Conservation (phyloP, 768 basidiomycete species). For the Phylloporus rhodoxanthus region DNA sequence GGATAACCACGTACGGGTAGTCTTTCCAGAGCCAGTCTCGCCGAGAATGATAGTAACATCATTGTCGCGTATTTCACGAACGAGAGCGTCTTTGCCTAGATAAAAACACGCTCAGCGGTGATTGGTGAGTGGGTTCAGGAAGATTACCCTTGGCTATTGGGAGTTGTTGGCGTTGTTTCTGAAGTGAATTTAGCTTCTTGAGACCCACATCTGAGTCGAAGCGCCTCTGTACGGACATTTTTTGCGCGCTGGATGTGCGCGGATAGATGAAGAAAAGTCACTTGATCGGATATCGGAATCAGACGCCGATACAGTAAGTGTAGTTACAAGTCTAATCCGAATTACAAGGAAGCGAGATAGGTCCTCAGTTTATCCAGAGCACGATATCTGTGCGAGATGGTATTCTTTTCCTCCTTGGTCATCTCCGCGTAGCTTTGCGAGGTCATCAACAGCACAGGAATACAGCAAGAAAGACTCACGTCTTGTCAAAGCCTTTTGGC, state of each 20-base stretch:
- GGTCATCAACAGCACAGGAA: neutral
- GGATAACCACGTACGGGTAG: slow-evolving; percentile 73
- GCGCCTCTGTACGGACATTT: slow-evolving; percentile 19
- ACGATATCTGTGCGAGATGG: slow-evolving; percentile 58
- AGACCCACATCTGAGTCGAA: slow-evolving; percentile 17
- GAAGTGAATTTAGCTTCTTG: slow-evolving; percentile 32
- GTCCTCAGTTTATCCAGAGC: slow-evolving; percentile 54
- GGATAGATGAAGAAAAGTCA: slow-evolving; percentile 3
- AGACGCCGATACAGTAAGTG: slow-evolving; percentile 6
- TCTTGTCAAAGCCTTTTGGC: slow-evolving; percentile 67
- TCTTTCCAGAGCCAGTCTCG: slow-evolving; percentile 98
- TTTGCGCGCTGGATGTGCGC: neutral
- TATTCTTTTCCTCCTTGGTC: slow-evolving; percentile 56
- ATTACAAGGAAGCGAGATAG: slow-evolving; percentile 30
- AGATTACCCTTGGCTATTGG: slow-evolving; percentile 70
- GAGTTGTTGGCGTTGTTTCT: slow-evolving; percentile 63
- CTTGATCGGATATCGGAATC: slow-evolving; percentile 18
- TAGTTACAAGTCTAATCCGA: neutral
- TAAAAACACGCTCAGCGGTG: neutral
- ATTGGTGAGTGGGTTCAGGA: neutral
- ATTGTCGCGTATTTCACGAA: slow-evolving; percentile 67
- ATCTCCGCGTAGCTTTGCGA: slow-evolving; percentile 59
- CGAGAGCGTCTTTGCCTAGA: slow-evolving; percentile 67
- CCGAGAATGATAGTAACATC: slow-evolving; percentile 88
- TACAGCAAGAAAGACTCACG: slow-evolving; percentile 42